These are phyloP conservation scores for Xylaria sp. DNA, from an alignment of 2,329 filamentous ascomycete genomes.

Conservation along the genomic window DNA sequence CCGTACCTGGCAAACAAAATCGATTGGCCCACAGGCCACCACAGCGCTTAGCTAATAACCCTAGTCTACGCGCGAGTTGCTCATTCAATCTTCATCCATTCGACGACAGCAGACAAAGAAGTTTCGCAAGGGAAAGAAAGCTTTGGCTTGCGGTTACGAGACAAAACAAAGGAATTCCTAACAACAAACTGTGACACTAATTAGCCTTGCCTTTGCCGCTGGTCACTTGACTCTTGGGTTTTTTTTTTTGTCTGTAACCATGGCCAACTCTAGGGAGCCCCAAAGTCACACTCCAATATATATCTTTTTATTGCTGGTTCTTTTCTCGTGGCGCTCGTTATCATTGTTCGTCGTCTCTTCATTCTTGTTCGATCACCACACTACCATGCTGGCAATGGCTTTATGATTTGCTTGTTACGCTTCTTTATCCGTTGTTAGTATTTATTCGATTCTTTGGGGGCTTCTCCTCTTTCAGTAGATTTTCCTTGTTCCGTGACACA, in stretches of 20 bases:
- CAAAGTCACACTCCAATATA: slow-evolving; percentile 20
- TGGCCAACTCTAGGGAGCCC: slow-evolving; percentile 2
- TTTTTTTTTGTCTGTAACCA: slow-evolving; percentile 20
- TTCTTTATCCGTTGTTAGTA: slow-evolving; percentile 37
- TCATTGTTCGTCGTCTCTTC: slow-evolving; percentile 29
- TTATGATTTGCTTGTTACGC: slow-evolving; percentile 34
- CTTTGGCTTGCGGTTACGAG: slow-evolving; percentile 41
- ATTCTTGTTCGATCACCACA: slow-evolving; percentile 21
- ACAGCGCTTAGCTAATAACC: slow-evolving; percentile 45
- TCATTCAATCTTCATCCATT: slow-evolving; percentile 32
- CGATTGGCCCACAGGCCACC: slow-evolving; percentile 45
- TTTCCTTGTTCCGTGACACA: slow-evolving; percentile 29
- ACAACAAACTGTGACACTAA: slow-evolving; percentile 4
- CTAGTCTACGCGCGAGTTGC: slow-evolving; percentile 29
- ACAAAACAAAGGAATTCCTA: slow-evolving; percentile 35
- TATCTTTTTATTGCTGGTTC: slow-evolving; percentile 26
- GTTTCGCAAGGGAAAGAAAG: slow-evolving; percentile 33
- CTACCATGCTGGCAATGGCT: slow-evolving; percentile 37
- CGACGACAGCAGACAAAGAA: slow-evolving; percentile 43
- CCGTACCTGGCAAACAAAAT: slow-evolving; percentile 38
- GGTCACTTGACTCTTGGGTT: slow-evolving; percentile 14
- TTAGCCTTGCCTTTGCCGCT: slow-evolving; percentile 13
- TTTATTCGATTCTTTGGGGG: slow-evolving; percentile 31
- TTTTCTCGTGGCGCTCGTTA: slow-evolving; percentile 7
- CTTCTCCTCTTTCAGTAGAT: slow-evolving; percentile 17